phyloP scores from a whole-genome alignment of 805 yeast species.

The Candida oleophila region DNA sequence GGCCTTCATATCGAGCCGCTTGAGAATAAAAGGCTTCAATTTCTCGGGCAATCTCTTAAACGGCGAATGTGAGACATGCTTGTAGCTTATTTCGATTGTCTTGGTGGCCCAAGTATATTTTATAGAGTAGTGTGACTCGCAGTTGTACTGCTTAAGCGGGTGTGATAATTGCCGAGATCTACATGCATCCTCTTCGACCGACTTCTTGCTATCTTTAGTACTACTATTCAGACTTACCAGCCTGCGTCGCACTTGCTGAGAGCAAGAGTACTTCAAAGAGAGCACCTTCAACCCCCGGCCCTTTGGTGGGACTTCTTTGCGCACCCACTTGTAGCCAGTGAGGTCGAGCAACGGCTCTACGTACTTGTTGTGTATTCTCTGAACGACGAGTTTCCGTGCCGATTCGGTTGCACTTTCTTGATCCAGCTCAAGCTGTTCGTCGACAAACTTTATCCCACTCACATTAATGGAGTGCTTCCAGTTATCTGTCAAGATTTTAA shows the following conservation, averaged over 20 bases:
- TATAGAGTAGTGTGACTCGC: conserved; percentile 14
- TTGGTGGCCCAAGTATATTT: conserved; percentile 15
- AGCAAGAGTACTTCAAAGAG: conserved; percentile 16
- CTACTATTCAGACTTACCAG: background rate
- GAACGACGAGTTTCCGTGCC: conserved; percentile 7
- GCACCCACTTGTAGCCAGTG: conserved; percentile 17
- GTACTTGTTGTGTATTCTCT: conserved; percentile 13
- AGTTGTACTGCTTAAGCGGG: conserved; percentile 16
- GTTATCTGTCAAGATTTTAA: conserved; percentile 7
- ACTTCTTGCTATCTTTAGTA: background rate
- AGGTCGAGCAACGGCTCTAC: conserved; percentile 15
- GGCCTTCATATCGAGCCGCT: conserved; percentile 17
- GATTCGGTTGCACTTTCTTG: background rate
- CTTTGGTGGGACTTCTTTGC: conserved; percentile 16
- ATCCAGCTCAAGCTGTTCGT: conserved; percentile 6
- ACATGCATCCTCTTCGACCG: background rate
- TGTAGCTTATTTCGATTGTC: conserved; percentile 13
- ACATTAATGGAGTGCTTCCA: conserved; percentile 2
- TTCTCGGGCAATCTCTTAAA: conserved; percentile 16
- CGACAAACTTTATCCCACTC: conserved; percentile 6
- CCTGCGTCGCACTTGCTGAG: conserved; percentile 11
- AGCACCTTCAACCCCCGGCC: conserved; percentile 17
- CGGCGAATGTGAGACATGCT: conserved; percentile 14
- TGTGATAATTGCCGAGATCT: conserved; percentile 12
- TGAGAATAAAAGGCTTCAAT: conserved; percentile 15